Conservation (phyloP, 164 flowering plant species). For the Aristolochia contorta region DNA sequence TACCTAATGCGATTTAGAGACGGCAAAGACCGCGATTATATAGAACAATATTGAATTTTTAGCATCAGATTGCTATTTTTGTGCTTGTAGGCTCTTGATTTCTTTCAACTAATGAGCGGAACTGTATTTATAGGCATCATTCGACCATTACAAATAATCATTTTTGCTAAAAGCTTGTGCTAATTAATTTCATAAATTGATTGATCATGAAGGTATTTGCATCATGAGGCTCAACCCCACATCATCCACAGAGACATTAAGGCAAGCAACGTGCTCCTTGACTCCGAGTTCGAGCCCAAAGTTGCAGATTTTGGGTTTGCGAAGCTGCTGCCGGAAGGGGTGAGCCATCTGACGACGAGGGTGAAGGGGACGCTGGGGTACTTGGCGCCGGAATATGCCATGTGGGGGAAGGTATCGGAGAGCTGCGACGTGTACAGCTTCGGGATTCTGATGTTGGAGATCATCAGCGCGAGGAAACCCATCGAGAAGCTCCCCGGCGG, state of each 20-base stretch:
- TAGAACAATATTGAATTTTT: no score
- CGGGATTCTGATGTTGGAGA: slow-evolving; percentile 58
- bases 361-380: slow-evolving; percentile 74
- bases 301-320: slow-evolving; percentile 84
- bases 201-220: slow-evolving; percentile 67
- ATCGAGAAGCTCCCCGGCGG: slow-evolving; percentile 53
- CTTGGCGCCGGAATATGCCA: slow-evolving; percentile 74
- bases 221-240: slow-evolving; percentile 67
- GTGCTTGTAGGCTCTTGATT: no score
- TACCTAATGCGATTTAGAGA: no score
- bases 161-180: no score
- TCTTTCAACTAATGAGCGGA: no score
- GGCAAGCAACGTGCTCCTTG: slow-evolving; percentile 67
- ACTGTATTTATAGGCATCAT: no score
- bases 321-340: slow-evolving; percentile 60
- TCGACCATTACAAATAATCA: no score
- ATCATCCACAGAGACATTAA: slow-evolving; percentile 76
- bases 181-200: no score
- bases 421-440: slow-evolving; percentile 83
- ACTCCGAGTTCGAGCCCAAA: slow-evolving; percentile 47
- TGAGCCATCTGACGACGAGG: slow-evolving; percentile 54
- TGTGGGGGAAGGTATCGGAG: slow-evolving; percentile 84
- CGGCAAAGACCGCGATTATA: no score
- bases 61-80: no score
- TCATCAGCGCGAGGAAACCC: slow-evolving; percentile 50